Percentiles rank a stretch among this genome's conserved stretches.
phyloP scores from a whole-genome alignment of 176 grass and related monocot genomes.

The Poa annua region DNA sequence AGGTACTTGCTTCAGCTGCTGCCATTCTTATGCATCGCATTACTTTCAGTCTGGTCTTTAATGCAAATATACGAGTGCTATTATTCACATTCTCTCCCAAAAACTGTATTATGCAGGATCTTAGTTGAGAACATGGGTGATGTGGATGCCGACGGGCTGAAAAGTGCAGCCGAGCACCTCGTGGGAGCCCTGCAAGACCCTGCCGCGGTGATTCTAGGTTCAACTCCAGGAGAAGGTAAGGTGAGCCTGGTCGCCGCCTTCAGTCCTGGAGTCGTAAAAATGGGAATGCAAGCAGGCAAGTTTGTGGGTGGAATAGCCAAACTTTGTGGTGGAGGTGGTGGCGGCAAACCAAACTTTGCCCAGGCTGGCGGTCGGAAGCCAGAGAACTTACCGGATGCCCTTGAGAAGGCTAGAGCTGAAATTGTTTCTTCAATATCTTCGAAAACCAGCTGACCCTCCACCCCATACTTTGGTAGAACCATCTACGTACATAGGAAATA shows the following conservation, averaged over 20 bases:
- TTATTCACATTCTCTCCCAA: constrained; percentile 14
- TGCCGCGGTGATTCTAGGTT: constrained; percentile 78
- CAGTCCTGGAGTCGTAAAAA: constrained; percentile 69
- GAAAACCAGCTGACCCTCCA: constrained; percentile 39
- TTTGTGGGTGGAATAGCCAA: constrained; percentile 91
- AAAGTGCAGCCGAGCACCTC: constrained; percentile 80
- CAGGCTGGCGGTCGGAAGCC: constrained; percentile 95
- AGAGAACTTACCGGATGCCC: constrained; percentile 72
- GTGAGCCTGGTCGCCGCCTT: constrained; percentile 91
- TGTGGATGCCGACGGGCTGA: constrained; percentile 77
- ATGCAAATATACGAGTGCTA: neutral
- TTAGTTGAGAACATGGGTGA: constrained; percentile 92
- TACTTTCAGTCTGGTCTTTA: neutral
- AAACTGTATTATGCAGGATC: constrained; percentile 47
- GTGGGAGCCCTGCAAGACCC: constrained; percentile 77
- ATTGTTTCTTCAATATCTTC: constrained; percentile 55
- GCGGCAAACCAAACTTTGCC: constrained; percentile 93
- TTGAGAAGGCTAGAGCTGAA: constrained; percentile 75
- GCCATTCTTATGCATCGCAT: neutral
- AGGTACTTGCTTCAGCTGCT: constrained; percentile 56
- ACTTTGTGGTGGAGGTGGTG: constrained; percentile 83
- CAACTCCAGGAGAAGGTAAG: constrained; percentile 78
- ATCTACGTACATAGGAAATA: constrained; percentile 25
- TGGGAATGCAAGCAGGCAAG: constrained; percentile 85
- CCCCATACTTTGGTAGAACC: neutral